Evolutionary conservation across 192 early-diverging fungal genomes (phyloP).

Genomic region (Backusella psychrophila): DNA sequence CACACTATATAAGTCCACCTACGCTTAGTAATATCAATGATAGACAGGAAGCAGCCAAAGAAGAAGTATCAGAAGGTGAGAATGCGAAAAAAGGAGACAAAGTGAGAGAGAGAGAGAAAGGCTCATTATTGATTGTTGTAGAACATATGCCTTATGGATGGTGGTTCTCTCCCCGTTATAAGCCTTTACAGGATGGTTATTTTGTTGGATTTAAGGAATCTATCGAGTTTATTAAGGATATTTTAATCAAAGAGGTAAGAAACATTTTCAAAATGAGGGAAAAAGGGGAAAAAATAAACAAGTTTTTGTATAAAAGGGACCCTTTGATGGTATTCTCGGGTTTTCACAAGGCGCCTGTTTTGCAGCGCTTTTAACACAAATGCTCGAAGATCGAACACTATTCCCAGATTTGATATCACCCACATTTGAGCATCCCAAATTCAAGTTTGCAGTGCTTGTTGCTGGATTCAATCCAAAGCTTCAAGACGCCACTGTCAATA

Average conservation of each 20-base stretch:
- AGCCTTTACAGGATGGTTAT: conserved; percentile 10
- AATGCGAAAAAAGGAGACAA: too few species aligned
- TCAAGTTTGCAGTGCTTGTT: conserved; percentile 44
- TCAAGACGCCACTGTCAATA: not conserved
- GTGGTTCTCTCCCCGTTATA: conserved; percentile 16
- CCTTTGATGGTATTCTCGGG: conserved; percentile 52
- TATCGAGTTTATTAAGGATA: conserved; percentile 29
- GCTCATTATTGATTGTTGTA: not conserved
- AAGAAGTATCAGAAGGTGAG: conserved; percentile 34
- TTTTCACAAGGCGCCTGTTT: conserved; percentile 51
- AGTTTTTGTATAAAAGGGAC: conserved; percentile 29
- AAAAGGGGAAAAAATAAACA: not conserved
- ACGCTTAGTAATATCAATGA: conserved; percentile 35
- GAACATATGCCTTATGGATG: conserved; percentile 12
- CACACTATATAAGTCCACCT: conserved; percentile 40
- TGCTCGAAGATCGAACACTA: conserved; percentile 26
- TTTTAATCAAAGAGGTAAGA: conserved; percentile 42
- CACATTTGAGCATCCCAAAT: conserved; percentile 33
- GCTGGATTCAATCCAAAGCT: conserved; percentile 32
- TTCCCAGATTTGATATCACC: conserved; percentile 27
- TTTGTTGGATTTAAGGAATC: conserved; percentile 44
- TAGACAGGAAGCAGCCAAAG: conserved; percentile 24
- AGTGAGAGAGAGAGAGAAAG: not conserved
- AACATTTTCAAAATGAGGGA: too few species aligned
- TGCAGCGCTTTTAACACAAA: conserved; percentile 38